These are phyloP conservation scores for Fomitopsis pinicola DNA, from an alignment of 1,284 basidiomycete genomes.

Conservation along the genomic window DNA sequence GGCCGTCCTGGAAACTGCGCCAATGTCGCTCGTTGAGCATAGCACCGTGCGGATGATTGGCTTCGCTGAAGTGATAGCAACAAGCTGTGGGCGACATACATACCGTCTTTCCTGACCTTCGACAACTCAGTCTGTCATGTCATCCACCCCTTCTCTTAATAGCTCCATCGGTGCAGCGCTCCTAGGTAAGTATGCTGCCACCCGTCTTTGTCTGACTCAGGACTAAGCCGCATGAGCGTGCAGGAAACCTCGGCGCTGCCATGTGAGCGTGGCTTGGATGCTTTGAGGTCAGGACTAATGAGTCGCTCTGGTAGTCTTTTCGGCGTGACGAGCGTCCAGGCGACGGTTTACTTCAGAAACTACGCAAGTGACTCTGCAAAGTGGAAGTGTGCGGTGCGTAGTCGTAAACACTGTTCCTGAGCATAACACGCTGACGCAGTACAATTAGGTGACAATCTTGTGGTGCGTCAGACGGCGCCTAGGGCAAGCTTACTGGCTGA, in stretches of 20 bases:
- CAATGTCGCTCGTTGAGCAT: neutral
- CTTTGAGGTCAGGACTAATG: neutral
- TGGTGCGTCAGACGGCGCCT: neutral
- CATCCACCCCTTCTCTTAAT: neutral
- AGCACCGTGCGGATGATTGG: neutral
- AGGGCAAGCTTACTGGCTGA: neutral
- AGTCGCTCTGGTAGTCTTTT: constrained; percentile 3
- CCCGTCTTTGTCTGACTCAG: neutral
- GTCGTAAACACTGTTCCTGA: no score
- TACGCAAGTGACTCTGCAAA: neutral
- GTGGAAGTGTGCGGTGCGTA: neutral
- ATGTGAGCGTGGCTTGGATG: neutral
- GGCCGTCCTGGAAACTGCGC: neutral
- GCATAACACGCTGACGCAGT: neutral
- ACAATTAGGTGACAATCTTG: neutral
- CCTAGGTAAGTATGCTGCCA: neutral
- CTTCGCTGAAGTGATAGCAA: neutral
- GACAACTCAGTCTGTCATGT: neutral
- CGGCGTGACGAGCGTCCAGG: constrained; percentile 10
- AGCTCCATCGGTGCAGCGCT: neutral
- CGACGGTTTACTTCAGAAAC: constrained; percentile 5
- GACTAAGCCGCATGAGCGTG: neutral
- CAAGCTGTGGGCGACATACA: neutral
- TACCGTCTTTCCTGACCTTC: neutral
- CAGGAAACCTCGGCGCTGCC: constrained; percentile 3